Evolutionary conservation across 164 flowering plant genomes (phyloP).

Genomic region (Umbilicus rupestris): DNA sequence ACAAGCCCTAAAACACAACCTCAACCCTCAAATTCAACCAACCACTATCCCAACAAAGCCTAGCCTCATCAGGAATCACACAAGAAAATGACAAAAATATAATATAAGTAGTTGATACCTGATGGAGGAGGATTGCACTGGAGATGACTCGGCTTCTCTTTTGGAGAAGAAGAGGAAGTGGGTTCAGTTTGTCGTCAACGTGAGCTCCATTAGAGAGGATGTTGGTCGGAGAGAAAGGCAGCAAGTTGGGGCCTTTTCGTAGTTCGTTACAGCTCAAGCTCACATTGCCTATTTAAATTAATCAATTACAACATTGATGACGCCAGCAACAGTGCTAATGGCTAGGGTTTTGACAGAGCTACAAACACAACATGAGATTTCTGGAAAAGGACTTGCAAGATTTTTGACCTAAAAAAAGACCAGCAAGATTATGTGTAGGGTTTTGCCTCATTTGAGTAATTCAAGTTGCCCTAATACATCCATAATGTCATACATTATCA

Average conservation of each 20-base stretch:
- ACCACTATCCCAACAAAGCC: not conserved
- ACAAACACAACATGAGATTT: not conserved
- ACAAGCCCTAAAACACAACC: not conserved
- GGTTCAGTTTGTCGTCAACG: slow-evolving; percentile 5
- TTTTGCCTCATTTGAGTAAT: not conserved
- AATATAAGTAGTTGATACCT: not conserved
- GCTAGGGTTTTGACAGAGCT: not conserved
- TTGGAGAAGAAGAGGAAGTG: not conserved
- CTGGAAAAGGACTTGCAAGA: not conserved
- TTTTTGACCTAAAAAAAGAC: not conserved
- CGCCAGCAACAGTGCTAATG: not conserved
- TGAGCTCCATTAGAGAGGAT: slow-evolving; percentile 4
- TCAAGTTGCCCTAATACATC: not conserved
- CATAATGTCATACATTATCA: not conserved
- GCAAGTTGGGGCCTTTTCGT: not conserved
- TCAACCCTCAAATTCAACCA: not conserved
- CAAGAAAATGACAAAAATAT: not conserved
- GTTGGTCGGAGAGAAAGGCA: not conserved
- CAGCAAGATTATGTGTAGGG: too few relatives aligned
- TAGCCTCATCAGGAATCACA: not conserved
- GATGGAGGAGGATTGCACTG: not conserved
- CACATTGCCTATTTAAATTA: not conserved
- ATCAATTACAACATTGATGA: too few relatives aligned
- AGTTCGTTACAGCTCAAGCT: not conserved
- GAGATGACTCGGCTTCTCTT: not conserved